Evolutionary conservation across 2,329 filamentous ascomycete species (phyloP).

Genomic region (Chlorencoelia australis): DNA sequence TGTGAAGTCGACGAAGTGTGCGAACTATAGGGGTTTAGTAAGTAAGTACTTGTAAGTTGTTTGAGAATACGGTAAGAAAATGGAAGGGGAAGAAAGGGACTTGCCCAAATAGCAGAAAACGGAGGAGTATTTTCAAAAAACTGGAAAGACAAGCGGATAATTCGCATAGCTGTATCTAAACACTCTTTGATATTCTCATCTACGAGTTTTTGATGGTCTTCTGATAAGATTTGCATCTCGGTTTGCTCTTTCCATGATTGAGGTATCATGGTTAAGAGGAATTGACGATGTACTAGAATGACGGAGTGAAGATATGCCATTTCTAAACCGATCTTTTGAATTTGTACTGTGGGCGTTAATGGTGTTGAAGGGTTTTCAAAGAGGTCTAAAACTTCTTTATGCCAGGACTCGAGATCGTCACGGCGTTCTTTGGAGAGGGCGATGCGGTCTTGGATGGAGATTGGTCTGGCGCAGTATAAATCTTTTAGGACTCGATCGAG

Average conservation of each 20-base stretch:
- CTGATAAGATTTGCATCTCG: no score
- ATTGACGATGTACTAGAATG: conserved; percentile 28
- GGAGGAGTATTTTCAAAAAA: no score
- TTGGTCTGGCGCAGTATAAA: conserved; percentile 31
- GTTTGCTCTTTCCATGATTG: conserved; percentile 13
- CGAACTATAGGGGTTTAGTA: no score
- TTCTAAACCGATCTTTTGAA: conserved; percentile 30
- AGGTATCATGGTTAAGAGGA: conserved; percentile 24
- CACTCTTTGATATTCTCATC: conserved; percentile 27
- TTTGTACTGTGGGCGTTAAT: conserved; percentile 38
- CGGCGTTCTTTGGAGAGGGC: conserved; percentile 33
- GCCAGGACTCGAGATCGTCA: conserved; percentile 35
- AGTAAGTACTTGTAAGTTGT: no score
- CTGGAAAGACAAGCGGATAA: no score
- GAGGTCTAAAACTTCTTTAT: conserved; percentile 33
- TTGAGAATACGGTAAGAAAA: no score
- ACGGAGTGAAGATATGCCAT: conserved; percentile 29
- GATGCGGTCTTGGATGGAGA: conserved; percentile 23
- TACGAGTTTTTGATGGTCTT: no score
- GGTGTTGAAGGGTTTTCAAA: conserved; percentile 33
- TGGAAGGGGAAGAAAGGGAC: no score
- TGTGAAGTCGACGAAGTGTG: no score
- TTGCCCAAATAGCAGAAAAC: no score
- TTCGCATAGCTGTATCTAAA: conserved; percentile 32
- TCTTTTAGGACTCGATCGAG: conserved; percentile 35